Evolutionary conservation across 1,139 yeast genomes (phyloP).

Genomic region (Insectozyma bohioensis): DNA sequence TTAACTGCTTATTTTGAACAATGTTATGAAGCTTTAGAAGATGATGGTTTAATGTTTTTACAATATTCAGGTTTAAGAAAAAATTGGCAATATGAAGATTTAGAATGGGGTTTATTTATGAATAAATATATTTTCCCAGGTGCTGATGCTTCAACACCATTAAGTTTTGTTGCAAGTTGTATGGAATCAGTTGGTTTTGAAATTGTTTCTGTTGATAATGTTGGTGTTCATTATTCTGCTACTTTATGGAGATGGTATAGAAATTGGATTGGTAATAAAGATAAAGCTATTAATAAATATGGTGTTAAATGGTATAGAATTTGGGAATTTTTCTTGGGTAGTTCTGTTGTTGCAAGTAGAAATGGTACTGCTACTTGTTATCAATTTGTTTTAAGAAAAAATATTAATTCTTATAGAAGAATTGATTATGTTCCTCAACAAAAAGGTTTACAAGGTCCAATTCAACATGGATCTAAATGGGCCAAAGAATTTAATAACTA

Average conservation of each 20-base stretch:
- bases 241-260: constrained; percentile 95
- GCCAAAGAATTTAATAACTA: constrained; percentile 21
- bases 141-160: constrained; percentile 95
- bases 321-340: constrained; percentile 89
- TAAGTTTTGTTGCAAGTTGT: constrained; percentile 74
- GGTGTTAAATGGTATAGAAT: constrained; percentile 91
- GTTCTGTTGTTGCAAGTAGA: constrained; percentile 80
- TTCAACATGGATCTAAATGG: constrained; percentile 49
- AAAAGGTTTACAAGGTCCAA: constrained; percentile 71
- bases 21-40: constrained; percentile 84
- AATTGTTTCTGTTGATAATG: constrained; percentile 78
- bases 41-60: constrained; percentile 83
- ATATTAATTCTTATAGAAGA: constrained; percentile 81
- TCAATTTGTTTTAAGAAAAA: constrained; percentile 90
- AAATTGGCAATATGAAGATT: constrained; percentile 93
- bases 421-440: constrained; percentile 78
- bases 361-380: constrained; percentile 93
- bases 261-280: constrained; percentile 88
- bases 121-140: constrained; percentile 97
- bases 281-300: constrained; percentile 72
- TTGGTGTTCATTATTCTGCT: constrained; percentile 91
- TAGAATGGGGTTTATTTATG: constrained; percentile 94
- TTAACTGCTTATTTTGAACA: constrained; percentile 73
- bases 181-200: constrained; percentile 88
- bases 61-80: constrained; percentile 93